Base-by-base conservation (phyloP, 2,329 filamentous ascomycete species). In the Boeremia exigua region DNA sequence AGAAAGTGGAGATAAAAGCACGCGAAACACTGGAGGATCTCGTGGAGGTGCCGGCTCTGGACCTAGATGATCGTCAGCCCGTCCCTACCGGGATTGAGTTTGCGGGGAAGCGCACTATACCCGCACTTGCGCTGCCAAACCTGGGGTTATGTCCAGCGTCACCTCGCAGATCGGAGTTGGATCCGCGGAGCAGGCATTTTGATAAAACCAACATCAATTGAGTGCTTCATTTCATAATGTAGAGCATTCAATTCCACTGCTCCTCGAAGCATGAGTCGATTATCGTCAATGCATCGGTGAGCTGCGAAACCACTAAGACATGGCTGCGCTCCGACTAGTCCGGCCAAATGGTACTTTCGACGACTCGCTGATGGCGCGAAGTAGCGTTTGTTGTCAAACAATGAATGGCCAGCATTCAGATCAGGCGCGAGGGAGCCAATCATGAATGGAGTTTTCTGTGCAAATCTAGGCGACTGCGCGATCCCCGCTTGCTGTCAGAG, bases 81-180 rank as follows among this genome's bases (percentile, higher is more conserved):
- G 56, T 58, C 56, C 54, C 49, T 55, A 58, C 58, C 54, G 60
- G 54, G 43, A 57, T 60, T 49, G 57, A 57, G 40, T 62, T 69
- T 72, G 70, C 69, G 70, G 70, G 70, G 70, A 70, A 71, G 43
- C 46, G 51, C 62, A 54, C 63, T 61, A 61, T 56, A 49, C 34
- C 36, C 47, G 47, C 43, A 45, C 61, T 29, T 48, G 34, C 32
- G 2, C 14, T 27, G 32, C 45, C 33, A 47, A 38, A 54, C 43
- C 43, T 48, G 27, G 38, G 11, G 25, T 50, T 65, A 62, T 63
- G 62, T 23, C 60, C 61, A 58, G 52, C 57, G 57, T 65, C 59
- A 62, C 58, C 34, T 58, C 17, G 42, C 46, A 48, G 40, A 45
- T 10, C 50, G 51, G 48, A 42, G 33, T 12, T 33, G 36, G 19